Percentiles rank a stretch among this genome's conserved stretches.
Conservation (phyloP, 441 rosid genomes). For the Gossypium aridum region DNA sequence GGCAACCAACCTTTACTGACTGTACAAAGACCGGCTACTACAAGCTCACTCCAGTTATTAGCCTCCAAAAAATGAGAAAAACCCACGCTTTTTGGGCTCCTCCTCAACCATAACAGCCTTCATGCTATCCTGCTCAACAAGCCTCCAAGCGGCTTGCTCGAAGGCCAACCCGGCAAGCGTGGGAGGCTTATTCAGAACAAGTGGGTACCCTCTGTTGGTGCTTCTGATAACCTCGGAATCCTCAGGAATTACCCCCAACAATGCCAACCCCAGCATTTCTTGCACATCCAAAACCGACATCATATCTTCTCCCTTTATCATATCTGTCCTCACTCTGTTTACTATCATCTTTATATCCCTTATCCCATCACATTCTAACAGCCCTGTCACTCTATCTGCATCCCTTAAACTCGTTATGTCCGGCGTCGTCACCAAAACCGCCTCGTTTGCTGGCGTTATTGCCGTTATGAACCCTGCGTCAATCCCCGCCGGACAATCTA, state of each 20-base stretch:
- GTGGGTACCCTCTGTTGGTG: slow-evolving; percentile 84
- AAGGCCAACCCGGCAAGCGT: slow-evolving; percentile 95
- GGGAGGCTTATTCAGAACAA: slow-evolving; percentile 85
- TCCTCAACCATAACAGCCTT: slow-evolving; percentile 91
- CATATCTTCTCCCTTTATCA: slow-evolving; percentile 98
- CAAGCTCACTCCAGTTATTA: slow-evolving; percentile 12
- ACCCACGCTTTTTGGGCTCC: slow-evolving; percentile 82
- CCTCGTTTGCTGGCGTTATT: slow-evolving; percentile 88
- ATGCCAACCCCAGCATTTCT: slow-evolving; percentile 81
- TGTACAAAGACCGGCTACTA: slow-evolving; percentile 18
- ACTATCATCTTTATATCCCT: slow-evolving; percentile 91
- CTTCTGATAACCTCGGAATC: slow-evolving; percentile 95
- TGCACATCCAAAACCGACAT: slow-evolving; percentile 95
- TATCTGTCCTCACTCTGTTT: slow-evolving; percentile 83
- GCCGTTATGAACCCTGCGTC: slow-evolving; percentile 96
- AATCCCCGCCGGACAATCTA: slow-evolving; percentile 90
- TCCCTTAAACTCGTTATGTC: slow-evolving; percentile 84
- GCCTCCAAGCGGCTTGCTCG: slow-evolving; percentile 98
- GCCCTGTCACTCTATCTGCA: slow-evolving; percentile 81
- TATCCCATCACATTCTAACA: slow-evolving; percentile 86
- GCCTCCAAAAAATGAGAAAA: slow-evolving; percentile 85
- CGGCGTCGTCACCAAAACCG: slow-evolving; percentile 80
- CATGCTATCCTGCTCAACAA: slow-evolving; percentile 95
- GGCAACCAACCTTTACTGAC: slow-evolving; percentile 18
- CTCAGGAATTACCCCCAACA: slow-evolving; percentile 88